Conservation (phyloP, 345 rosid genomes). For the Acer saccharum region DNA sequence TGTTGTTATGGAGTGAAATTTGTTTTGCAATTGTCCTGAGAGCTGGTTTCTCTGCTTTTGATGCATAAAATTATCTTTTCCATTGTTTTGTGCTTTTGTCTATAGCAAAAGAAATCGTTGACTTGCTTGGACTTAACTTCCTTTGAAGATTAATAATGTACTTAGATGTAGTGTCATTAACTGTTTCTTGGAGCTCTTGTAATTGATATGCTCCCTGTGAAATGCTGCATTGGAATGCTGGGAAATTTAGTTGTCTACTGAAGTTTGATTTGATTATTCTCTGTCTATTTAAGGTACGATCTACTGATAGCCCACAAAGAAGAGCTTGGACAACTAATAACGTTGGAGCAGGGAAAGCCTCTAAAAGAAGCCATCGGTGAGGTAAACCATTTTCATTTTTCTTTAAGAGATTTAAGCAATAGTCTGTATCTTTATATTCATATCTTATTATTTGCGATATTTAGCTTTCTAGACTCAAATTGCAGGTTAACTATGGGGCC, state of each 20-base stretch:
- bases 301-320: conserved; percentile 79
- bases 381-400: conserved; percentile 46
- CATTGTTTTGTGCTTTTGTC: background rate
- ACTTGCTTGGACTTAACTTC: background rate
- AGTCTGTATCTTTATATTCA: conserved; percentile 19
- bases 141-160: conserved; percentile 5
- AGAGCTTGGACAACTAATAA: conserved; percentile 91
- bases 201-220: background rate
- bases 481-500: conserved; percentile 88
- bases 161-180: background rate
- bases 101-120: background rate
- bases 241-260: background rate
- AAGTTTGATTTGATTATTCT: conserved; percentile 10
- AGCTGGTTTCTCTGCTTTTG: background rate
- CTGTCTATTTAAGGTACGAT: conserved; percentile 66
- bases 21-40: conserved; percentile 7
- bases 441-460: conserved; percentile 3
- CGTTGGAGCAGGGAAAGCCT: conserved; percentile 98
- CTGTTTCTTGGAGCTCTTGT: conserved; percentile 5
- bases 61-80: background rate
- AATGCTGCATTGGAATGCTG: background rate
- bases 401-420: conserved; percentile 25
- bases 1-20: background rate
- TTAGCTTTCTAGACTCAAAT: conserved; percentile 23
- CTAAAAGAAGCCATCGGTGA: conserved; percentile 90